These are phyloP conservation scores for Lathyrus aphaca DNA, from an alignment of 306 rosid genomes.

Conservation along the genomic window DNA sequence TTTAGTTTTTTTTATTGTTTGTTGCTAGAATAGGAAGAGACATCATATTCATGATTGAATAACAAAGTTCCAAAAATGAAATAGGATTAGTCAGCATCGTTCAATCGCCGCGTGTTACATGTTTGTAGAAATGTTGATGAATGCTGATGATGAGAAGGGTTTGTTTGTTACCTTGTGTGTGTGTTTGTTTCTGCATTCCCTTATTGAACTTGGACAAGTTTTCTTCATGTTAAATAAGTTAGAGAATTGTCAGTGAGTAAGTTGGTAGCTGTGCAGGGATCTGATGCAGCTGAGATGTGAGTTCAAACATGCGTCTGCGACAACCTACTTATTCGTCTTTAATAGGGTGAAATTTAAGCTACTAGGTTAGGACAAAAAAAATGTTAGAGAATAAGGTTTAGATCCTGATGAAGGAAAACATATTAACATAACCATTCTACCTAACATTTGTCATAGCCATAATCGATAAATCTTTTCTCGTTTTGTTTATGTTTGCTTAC, in stretches of 20 bases:
- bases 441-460: not conserved
- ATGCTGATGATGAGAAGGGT: not conserved
- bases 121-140: not conserved
- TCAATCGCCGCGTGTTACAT: not conserved
- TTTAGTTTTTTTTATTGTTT: too few relatives aligned
- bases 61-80: not conserved
- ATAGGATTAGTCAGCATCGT: not conserved
- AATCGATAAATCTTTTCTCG: not conserved
- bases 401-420: not conserved
- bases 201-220: not conserved
- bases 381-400: too few relatives aligned
- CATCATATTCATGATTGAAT: too few relatives aligned
- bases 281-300: too few relatives aligned
- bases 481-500: constrained; percentile 26
- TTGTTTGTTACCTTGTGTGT: not conserved
- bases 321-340: too few relatives aligned
- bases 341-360: too few relatives aligned
- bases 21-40: too few relatives aligned
- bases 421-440: not conserved
- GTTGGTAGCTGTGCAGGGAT: too few relatives aligned
- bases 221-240: too few relatives aligned
- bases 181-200: not conserved
- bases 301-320: too few relatives aligned
- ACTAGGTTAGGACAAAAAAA: too few relatives aligned
- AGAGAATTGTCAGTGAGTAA: too few relatives aligned